These are phyloP conservation scores for Sodiomyces alkalinus DNA, from an alignment of 2,329 filamentous ascomycete species.

Conservation along the genomic window DNA sequence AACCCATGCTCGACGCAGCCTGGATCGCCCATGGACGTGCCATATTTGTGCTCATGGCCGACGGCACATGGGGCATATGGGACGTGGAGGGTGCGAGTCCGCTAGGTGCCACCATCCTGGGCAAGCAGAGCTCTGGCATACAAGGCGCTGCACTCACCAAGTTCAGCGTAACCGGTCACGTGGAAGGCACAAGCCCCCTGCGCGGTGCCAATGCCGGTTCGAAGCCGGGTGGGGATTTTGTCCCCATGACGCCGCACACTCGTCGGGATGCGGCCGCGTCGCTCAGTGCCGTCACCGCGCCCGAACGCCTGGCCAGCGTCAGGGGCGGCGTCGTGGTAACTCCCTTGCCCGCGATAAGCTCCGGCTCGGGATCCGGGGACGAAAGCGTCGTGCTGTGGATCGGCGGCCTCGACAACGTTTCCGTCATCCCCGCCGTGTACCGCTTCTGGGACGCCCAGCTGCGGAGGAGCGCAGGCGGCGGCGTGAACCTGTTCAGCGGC, in stretches of 20 bases:
- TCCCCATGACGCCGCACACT: slow-evolving; percentile 49
- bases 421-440: slow-evolving; percentile 36
- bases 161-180: slow-evolving; percentile 42
- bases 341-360: slow-evolving; percentile 22
- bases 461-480: slow-evolving; percentile 31
- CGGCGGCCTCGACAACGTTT: slow-evolving; percentile 39
- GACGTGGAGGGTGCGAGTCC: slow-evolving; percentile 45
- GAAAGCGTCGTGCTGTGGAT: slow-evolving; percentile 44
- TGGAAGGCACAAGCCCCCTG: slow-evolving; percentile 43
- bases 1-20: slow-evolving; percentile 44
- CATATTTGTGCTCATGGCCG: slow-evolving; percentile 40
- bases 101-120: slow-evolving; percentile 28
- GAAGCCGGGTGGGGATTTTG: slow-evolving; percentile 33
- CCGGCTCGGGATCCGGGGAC: slow-evolving; percentile 28
- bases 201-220: slow-evolving; percentile 24
- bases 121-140: slow-evolving; percentile 34
- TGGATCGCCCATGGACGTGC: slow-evolving; percentile 48
- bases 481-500: slow-evolving; percentile 40
- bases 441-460: slow-evolving; percentile 46
- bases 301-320: slow-evolving; percentile 35
- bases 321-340: slow-evolving; percentile 37
- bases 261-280: slow-evolving; percentile 35
- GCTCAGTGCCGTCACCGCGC: slow-evolving; percentile 23
- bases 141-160: slow-evolving; percentile 41
- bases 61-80: slow-evolving; percentile 56